Evolutionary conservation across 495 filamentous ascomycete genomes (phyloP).

Genomic region (Neurospora sp.): DNA sequence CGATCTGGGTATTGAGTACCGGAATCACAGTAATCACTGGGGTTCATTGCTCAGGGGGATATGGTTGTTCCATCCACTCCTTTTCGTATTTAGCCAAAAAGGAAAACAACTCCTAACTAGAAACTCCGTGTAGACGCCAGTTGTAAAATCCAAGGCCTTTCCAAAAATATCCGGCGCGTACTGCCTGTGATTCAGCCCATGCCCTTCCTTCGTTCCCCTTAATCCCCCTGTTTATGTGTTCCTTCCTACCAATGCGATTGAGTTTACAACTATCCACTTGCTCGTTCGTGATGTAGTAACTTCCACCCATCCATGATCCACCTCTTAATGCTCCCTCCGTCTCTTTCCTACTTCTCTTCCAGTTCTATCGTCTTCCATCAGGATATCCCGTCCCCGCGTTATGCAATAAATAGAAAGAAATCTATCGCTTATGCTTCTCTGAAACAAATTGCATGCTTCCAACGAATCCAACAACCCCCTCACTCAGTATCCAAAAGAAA

Average conservation of each 20-base stretch:
- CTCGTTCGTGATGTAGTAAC: too few relatives aligned
- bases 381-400: not conserved
- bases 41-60: not conserved
- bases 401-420: slow-evolving; percentile 1
- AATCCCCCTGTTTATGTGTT: not conserved
- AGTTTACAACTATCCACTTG: too few relatives aligned
- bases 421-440: not conserved
- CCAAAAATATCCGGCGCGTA: not conserved
- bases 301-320: too few relatives aligned
- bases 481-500: not conserved
- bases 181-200: not conserved
- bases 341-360: not conserved
- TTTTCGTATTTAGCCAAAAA: not conserved
- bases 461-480: not conserved
- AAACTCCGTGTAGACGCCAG: not conserved
- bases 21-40: not conserved
- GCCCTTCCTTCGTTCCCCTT: not conserved
- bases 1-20: not conserved
- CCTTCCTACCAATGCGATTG: not conserved
- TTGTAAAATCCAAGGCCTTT: not conserved
- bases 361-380: not conserved
- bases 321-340: too few relatives aligned
- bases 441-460: not conserved
- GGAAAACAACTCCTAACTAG: not conserved
- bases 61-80: not conserved